A percentile compares a stretch with the other conserved stretches of the same genome.
These are phyloP conservation scores for Astrothelium macrocarpum DNA, from an alignment of 495 filamentous ascomycete species.

Conservation along the genomic window DNA sequence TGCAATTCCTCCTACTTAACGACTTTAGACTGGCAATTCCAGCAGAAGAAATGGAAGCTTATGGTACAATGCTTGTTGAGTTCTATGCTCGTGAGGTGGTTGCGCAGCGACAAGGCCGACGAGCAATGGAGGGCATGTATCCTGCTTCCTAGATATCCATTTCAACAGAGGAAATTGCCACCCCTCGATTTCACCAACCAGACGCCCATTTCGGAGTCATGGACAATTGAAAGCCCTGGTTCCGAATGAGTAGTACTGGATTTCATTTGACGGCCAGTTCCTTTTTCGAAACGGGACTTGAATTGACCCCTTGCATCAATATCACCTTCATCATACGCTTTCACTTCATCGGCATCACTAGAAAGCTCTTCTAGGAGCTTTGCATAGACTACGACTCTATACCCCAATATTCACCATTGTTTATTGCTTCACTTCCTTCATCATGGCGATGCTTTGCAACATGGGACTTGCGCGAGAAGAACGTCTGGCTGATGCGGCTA, in stretches of 20 bases:
- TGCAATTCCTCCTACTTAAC: constrained; percentile 93
- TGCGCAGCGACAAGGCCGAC: constrained; percentile 42
- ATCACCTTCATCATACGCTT: background rate
- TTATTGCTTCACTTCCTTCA: background rate
- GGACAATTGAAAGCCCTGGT: background rate
- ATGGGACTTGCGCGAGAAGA: no score
- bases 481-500: background rate
- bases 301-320: background rate
- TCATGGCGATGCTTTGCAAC: background rate
- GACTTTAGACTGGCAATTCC: constrained; percentile 93
- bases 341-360: constrained; percentile 6
- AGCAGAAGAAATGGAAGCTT: constrained; percentile 91
- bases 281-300: background rate
- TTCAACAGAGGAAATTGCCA: no score
- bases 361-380: constrained; percentile 3
- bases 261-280: background rate
- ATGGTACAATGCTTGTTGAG: constrained; percentile 97
- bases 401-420: background rate
- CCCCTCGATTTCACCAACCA: background rate
- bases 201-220: background rate
- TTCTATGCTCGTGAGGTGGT: constrained; percentile 93
- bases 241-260: background rate
- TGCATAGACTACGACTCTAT: background rate
- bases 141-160: background rate
- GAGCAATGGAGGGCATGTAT: constrained; percentile 6